These are phyloP conservation scores for Ceratocystis harringtonii DNA, from an alignment of 2,329 filamentous ascomycete species.

Conservation along the genomic window DNA sequence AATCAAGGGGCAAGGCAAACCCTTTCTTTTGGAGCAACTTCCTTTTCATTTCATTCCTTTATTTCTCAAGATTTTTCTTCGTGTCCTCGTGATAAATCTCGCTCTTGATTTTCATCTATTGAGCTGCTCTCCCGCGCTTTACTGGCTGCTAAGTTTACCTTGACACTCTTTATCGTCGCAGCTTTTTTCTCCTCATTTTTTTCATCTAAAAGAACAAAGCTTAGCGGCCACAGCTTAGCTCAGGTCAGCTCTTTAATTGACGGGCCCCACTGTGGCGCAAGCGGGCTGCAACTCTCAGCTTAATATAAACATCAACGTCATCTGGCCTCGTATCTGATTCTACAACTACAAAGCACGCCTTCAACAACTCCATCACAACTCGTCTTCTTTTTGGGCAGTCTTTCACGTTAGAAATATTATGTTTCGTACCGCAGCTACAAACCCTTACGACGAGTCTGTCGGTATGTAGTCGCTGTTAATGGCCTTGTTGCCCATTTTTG, in stretches of 20 bases:
- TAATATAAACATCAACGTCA: neutral
- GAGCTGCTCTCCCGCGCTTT: neutral
- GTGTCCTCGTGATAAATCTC: neutral
- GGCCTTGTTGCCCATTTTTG: conserved; percentile 15
- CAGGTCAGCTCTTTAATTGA: neutral
- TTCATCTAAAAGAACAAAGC: neutral
- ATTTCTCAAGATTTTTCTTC: neutral
- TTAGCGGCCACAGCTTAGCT: neutral
- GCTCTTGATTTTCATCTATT: neutral
- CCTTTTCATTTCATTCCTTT: neutral
- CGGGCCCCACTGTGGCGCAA: conserved; percentile 12
- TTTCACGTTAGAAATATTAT: conserved; percentile 27
- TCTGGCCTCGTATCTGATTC: neutral
- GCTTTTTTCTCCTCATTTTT: neutral
- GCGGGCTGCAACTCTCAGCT: neutral
- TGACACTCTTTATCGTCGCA: neutral
- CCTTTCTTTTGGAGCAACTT: neutral
- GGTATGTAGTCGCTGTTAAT: conserved; percentile 29
- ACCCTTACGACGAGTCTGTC: conserved; percentile 45
- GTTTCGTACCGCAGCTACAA: conserved; percentile 42
- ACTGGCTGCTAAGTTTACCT: neutral
- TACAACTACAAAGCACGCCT: conserved; percentile 15
- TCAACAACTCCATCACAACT: neutral
- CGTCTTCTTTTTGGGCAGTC: neutral
- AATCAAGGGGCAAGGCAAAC: neutral